Percentiles rank a stretch among this genome's conserved stretches.
These are phyloP conservation scores for Pittosporum tobira DNA, from an alignment of 129 eudicot species.

Conservation along the genomic window DNA sequence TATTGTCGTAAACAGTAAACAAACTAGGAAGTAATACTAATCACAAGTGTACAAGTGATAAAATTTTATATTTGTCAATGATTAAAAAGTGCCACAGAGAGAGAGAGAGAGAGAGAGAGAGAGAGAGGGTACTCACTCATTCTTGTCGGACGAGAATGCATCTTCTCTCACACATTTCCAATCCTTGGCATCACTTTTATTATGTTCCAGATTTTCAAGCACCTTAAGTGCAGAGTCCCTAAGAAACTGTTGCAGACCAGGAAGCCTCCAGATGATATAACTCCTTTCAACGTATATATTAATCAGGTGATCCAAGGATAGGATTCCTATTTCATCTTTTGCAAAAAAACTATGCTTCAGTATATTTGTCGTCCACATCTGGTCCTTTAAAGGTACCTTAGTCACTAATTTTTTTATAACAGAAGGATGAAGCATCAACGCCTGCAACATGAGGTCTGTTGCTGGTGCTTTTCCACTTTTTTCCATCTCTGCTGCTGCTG, in stretches of 20 bases:
- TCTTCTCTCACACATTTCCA: constrained; percentile 94
- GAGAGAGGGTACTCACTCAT: constrained; percentile 55
- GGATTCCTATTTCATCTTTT: constrained; percentile 49
- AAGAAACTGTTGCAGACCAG: constrained; percentile 72
- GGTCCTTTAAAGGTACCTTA: constrained; percentile 89
- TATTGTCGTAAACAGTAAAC: too few species aligned
- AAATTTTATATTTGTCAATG: too few species aligned
- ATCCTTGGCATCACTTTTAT: constrained; percentile 45
- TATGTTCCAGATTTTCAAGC: constrained; percentile 38
- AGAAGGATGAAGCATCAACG: constrained; percentile 88
- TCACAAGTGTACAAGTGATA: too few species aligned
- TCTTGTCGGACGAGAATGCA: constrained; percentile 75
- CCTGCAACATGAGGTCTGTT: constrained; percentile 79
- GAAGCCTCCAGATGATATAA: constrained; percentile 91
- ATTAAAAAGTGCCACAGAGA: too few species aligned
- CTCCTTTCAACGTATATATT: constrained; percentile 76
- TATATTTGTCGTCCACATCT: constrained; percentile 56
- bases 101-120: neutral
- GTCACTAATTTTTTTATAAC: constrained; percentile 64
- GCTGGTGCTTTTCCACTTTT: constrained; percentile 48
- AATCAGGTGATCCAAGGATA: constrained; percentile 73
- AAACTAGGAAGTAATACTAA: too few species aligned
- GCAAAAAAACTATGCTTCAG: constrained; percentile 40
- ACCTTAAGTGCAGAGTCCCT: constrained; percentile 57
- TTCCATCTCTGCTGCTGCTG: neutral